These are phyloP conservation scores for Tuber melanosporum DNA, from an alignment of 495 filamentous ascomycete genomes.

Conservation along the genomic window DNA sequence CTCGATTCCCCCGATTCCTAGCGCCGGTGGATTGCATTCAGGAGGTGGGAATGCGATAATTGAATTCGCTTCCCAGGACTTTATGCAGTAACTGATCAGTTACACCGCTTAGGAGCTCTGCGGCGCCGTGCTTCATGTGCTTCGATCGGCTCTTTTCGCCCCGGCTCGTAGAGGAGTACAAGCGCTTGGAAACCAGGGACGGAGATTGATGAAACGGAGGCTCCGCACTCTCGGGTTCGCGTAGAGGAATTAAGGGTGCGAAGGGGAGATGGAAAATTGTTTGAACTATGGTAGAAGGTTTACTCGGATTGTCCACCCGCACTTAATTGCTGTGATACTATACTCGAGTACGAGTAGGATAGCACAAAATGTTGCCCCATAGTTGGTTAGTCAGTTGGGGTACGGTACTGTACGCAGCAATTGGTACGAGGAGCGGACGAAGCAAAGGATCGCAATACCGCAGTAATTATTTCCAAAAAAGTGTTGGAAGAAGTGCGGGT, in stretches of 20 bases:
- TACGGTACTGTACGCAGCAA: too few species aligned
- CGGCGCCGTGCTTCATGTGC: not conserved
- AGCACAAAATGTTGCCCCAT: not conserved
- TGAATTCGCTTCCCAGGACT: not conserved
- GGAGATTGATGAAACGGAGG: not conserved
- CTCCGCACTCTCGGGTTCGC: not conserved
- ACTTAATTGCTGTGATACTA: not conserved
- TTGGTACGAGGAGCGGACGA: not conserved
- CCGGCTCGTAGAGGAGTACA: not conserved
- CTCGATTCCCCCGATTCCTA: not conserved
- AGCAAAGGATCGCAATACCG: not conserved
- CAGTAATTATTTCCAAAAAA: not conserved
- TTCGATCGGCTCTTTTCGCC: not conserved
- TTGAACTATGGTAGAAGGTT: not conserved
- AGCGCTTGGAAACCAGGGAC: not conserved
- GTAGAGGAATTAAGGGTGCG: not conserved
- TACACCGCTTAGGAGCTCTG: not conserved
- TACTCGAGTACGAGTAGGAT: not conserved
- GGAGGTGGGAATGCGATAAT: not conserved
- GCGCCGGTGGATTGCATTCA: not conserved
- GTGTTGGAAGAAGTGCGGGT: not conserved
- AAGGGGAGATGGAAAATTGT: not conserved
- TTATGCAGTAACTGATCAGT: not conserved
- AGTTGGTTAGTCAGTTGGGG: not conserved
- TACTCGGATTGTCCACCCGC: not conserved